phyloP scores from a whole-genome alignment of 805 yeast genomes.

The Teunomyces stri region DNA sequence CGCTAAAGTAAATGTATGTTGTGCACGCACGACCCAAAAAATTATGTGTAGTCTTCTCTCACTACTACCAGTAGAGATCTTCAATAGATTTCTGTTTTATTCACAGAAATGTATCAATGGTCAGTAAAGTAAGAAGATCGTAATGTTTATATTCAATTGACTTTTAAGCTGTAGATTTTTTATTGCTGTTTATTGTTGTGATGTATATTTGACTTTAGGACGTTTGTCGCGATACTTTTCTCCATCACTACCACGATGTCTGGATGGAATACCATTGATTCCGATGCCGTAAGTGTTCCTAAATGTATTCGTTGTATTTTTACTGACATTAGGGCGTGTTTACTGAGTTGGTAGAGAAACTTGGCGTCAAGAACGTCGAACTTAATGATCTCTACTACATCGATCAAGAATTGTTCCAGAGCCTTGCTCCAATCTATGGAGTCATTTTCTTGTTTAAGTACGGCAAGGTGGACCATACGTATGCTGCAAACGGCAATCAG shows the following conservation, averaged over 20 bases:
- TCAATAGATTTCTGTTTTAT: too few relatives aligned
- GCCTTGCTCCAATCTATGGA: slow-evolving; percentile 49
- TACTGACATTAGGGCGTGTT: slow-evolving; percentile 48
- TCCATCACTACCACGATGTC: slow-evolving; percentile 9
- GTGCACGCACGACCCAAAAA: neutral
- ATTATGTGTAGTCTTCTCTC: too few relatives aligned
- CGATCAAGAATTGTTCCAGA: slow-evolving; percentile 41
- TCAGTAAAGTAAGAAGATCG: too few relatives aligned
- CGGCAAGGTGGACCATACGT: slow-evolving; percentile 36
- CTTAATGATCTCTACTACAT: slow-evolving; percentile 57
- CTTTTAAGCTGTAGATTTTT: too few relatives aligned
- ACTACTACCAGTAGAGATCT: too few relatives aligned
- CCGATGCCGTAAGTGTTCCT: slow-evolving; percentile 50
- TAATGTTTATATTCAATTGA: too few relatives aligned
- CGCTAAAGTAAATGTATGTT: neutral
- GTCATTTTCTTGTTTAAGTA: slow-evolving; percentile 64
- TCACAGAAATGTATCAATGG: too few relatives aligned
- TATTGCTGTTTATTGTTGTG: too few relatives aligned
- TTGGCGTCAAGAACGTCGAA: slow-evolving; percentile 53
- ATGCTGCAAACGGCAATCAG: slow-evolving; percentile 23
- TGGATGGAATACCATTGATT: slow-evolving; percentile 64
- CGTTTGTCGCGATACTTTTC: neutral
- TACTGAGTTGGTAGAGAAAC: slow-evolving; percentile 56
- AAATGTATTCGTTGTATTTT: neutral
- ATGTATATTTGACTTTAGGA: too few relatives aligned